Evolutionary conservation across 805 yeast genomes (phyloP).

Genomic region (Teunomyces kruisii): DNA sequence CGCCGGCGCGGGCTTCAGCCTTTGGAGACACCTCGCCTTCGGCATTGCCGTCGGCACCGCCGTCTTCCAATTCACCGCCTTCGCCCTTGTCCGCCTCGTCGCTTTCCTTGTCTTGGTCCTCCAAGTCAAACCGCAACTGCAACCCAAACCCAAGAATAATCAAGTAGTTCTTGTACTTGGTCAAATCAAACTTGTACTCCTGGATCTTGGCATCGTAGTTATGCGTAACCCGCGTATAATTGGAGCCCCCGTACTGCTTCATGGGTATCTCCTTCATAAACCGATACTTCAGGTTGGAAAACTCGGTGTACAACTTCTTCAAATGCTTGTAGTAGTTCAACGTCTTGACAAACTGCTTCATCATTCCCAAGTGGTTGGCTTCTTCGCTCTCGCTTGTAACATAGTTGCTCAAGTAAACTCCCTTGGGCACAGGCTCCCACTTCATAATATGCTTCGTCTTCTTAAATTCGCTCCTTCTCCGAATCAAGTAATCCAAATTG

Average conservation of each 20-base stretch:
- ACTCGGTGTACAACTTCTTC: conserved; percentile 33
- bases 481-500: conserved; percentile 32
- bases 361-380: conserved; percentile 37
- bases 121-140: conserved; percentile 44
- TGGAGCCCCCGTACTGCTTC: conserved; percentile 18
- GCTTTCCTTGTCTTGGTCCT: conserved; percentile 27
- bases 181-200: conserved; percentile 45
- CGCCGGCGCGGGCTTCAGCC: neutral
- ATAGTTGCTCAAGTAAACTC: conserved; percentile 40
- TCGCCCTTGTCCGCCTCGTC: conserved; percentile 13
- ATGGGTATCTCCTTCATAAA: conserved; percentile 31
- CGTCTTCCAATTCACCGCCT: neutral
- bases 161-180: conserved; percentile 46
- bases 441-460: conserved; percentile 34
- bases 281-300: conserved; percentile 26
- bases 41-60: conserved; percentile 3
- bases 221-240: conserved; percentile 33
- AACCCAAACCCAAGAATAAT: conserved; percentile 47
- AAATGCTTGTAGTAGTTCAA: conserved; percentile 41
- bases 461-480: conserved; percentile 27
- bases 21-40: conserved; percentile 4
- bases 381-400: conserved; percentile 18
- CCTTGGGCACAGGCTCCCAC: conserved; percentile 45
- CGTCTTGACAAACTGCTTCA: conserved; percentile 44
- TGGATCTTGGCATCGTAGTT: conserved; percentile 43